phyloP scores from a whole-genome alignment of 495 filamentous ascomycete genomes.

The Cairneyella variabilis region DNA sequence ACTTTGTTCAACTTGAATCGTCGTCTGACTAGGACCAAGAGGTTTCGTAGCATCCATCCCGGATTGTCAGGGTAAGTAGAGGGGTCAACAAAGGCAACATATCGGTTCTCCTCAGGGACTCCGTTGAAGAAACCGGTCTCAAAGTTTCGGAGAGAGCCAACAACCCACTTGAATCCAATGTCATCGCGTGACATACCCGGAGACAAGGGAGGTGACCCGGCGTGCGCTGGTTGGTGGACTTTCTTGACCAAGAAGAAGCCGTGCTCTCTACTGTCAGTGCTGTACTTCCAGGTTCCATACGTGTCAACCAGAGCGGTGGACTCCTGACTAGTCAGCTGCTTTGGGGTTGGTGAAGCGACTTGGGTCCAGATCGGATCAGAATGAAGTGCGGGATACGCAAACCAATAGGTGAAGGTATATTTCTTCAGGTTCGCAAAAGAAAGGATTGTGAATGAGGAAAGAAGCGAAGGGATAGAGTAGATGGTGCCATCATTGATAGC shows the following conservation, averaged over 20 bases:
- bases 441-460: constrained; percentile 80
- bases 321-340: constrained; percentile 58
- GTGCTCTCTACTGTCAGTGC: constrained; percentile 72
- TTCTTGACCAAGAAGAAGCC: constrained; percentile 93
- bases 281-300: constrained; percentile 82
- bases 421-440: constrained; percentile 97
- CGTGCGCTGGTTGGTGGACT: constrained; percentile 33
- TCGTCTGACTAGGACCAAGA: constrained; percentile 79
- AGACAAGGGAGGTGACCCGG: constrained; percentile 30
- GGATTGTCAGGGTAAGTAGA: constrained; percentile 83
- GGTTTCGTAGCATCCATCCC: constrained; percentile 89
- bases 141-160: constrained; percentile 70
- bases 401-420: constrained; percentile 92
- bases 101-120: constrained; percentile 64
- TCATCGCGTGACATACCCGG: constrained; percentile 36
- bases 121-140: constrained; percentile 84
- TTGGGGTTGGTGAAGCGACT: constrained; percentile 33
- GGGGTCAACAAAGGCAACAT: constrained; percentile 84
- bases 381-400: constrained; percentile 89
- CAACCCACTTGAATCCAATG: constrained; percentile 66
- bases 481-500: constrained; percentile 94
- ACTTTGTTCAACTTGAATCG: constrained; percentile 73
- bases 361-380: constrained; percentile 78
- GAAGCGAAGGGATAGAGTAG: constrained; percentile 85
- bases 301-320: constrained; percentile 69